phyloP scores from a whole-genome alignment of 1,139 yeast species.

The Ogataea hybrid region DNA sequence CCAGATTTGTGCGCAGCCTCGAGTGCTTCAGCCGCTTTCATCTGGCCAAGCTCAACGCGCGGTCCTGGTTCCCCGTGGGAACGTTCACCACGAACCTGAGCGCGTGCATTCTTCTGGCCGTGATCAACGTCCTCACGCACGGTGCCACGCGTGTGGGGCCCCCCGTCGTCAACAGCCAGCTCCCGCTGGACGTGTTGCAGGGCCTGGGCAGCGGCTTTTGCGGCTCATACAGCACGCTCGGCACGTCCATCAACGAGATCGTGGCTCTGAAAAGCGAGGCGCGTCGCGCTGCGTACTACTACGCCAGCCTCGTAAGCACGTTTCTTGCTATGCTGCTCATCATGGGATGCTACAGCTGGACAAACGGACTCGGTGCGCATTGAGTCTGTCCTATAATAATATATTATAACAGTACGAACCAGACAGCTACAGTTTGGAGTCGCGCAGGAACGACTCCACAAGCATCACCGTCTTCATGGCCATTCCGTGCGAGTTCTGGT shows the following conservation, averaged over 20 bases:
- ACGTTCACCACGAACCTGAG: conserved; percentile 67
- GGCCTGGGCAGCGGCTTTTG: conserved; percentile 73
- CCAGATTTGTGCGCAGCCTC: conserved; percentile 3
- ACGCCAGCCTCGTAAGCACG: conserved; percentile 37
- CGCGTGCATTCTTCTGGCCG: conserved; percentile 58
- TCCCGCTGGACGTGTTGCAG: conserved; percentile 50
- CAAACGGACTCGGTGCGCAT: conserved; percentile 33
- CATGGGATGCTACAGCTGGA: conserved; percentile 56
- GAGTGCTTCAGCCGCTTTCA: conserved; percentile 57
- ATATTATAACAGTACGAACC: neutral
- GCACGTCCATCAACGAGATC: conserved; percentile 73
- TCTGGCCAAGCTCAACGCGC: conserved; percentile 41
- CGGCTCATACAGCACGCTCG: conserved; percentile 74
- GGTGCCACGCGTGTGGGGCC: conserved; percentile 33
- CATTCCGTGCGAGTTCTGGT: conserved; percentile 39
- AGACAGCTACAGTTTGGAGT: conserved; percentile 5
- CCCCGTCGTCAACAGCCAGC: conserved; percentile 33
- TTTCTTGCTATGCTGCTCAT: conserved; percentile 44
- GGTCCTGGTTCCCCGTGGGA: conserved; percentile 59
- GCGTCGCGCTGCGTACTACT: conserved; percentile 19
- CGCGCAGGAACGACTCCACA: conserved; percentile 15
- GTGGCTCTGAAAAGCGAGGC: conserved; percentile 34
- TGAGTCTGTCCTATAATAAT: too few relatives aligned
- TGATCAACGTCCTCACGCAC: conserved; percentile 51
- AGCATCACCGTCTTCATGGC: conserved; percentile 33